phyloP scores from a whole-genome alignment of 129 eudicot genomes.

The Erigeron canadensis region DNA sequence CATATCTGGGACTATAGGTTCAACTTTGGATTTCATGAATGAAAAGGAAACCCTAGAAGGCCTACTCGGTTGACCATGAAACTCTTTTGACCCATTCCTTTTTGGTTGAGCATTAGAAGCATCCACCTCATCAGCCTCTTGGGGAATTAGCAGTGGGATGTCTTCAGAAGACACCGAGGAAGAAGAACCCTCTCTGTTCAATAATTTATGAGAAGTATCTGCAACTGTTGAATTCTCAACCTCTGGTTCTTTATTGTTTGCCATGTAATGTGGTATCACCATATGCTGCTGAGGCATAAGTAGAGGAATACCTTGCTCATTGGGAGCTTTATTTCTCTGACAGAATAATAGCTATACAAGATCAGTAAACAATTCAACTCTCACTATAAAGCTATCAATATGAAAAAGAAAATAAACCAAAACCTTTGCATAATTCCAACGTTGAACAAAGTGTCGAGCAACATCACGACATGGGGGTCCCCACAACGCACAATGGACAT shows the following conservation, averaged over 20 bases:
- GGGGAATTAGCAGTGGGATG: slow-evolving; percentile 88
- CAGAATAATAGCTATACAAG: slow-evolving; percentile 26
- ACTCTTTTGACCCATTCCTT: slow-evolving; percentile 44
- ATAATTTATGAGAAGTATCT: slow-evolving; percentile 33
- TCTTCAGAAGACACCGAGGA: slow-evolving; percentile 74
- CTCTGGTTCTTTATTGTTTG: slow-evolving; percentile 45
- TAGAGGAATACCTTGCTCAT: slow-evolving; percentile 87
- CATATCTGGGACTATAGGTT: slow-evolving; percentile 59
- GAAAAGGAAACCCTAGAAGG: slow-evolving; percentile 58
- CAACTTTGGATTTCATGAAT: slow-evolving; percentile 64
- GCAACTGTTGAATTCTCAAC: slow-evolving; percentile 26
- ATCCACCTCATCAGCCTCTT: slow-evolving; percentile 63
- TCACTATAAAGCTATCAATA: slow-evolving; percentile 8
- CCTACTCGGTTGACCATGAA: slow-evolving; percentile 59
- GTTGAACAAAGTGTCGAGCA: slow-evolving; percentile 97
- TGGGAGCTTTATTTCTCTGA: slow-evolving; percentile 98
- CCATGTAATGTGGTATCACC: slow-evolving; percentile 98
- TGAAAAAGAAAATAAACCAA: slow-evolving; percentile 21
- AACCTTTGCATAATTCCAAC: slow-evolving; percentile 99
- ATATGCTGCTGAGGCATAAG: slow-evolving; percentile 98
- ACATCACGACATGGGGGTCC: slow-evolving; percentile 99
- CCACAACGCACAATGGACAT: slow-evolving; percentile 98
- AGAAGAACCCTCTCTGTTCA: slow-evolving; percentile 54
- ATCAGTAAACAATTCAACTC: background rate
- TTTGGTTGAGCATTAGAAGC: slow-evolving; percentile 42